A percentile compares a stretch with the other conserved stretches of the same genome.
Evolutionary conservation across 805 yeast species (phyloP).

Genomic region (Torulaspora quercuum): DNA sequence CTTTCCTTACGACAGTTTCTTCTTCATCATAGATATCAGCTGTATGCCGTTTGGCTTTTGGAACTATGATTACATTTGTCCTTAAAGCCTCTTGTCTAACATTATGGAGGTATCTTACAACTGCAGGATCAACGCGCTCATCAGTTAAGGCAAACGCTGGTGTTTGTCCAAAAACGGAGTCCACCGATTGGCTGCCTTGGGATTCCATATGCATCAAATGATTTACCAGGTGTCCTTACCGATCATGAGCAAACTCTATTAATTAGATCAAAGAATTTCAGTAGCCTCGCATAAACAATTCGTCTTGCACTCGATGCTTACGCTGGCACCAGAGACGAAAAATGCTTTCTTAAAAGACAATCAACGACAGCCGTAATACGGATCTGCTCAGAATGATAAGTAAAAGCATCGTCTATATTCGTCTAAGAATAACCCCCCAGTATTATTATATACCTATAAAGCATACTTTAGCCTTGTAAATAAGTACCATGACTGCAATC

Average conservation of each 20-base stretch:
- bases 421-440: constrained; percentile 23
- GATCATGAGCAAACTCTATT: too few species aligned
- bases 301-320: too few species aligned
- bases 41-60: constrained; percentile 8
- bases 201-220: constrained; percentile 4
- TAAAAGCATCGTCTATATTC: constrained; percentile 2
- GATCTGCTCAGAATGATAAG: too few species aligned
- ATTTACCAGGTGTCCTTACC: too few species aligned
- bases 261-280: not conserved
- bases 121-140: constrained; percentile 28
- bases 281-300: not conserved
- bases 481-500: constrained; percentile 28
- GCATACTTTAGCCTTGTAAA: constrained; percentile 16
- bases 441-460: constrained; percentile 15
- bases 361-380: too few species aligned
- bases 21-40: constrained; percentile 32
- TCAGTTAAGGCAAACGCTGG: constrained; percentile 29
- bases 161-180: constrained; percentile 33
- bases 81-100: constrained; percentile 33
- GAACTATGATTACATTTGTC: constrained; percentile 17
- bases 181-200: constrained; percentile 14
- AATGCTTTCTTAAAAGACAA: too few species aligned
- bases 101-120: constrained; percentile 22
- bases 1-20: constrained; percentile 1
- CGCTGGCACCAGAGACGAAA: too few species aligned